Percentiles rank a stretch among this genome's conserved stretches.
Conservation (phyloP, 2,329 filamentous ascomycete species). For the Alternaria postmessia region DNA sequence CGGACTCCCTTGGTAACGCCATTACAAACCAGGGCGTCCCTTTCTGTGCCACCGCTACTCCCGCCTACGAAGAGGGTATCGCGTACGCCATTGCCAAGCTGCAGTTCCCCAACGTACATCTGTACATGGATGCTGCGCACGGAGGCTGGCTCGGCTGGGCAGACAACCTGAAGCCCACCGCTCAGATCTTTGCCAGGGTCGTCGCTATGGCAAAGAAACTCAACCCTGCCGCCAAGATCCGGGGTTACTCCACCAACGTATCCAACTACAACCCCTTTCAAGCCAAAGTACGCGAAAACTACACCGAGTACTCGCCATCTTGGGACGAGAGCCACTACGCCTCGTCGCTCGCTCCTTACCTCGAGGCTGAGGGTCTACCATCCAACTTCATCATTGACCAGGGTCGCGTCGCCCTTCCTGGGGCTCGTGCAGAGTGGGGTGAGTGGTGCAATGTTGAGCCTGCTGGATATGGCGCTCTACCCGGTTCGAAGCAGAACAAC, state of each 20-base stretch:
- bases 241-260: conserved; percentile 39
- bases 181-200: conserved; percentile 36
- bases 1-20: conserved; percentile 39
- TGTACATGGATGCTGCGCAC: conserved; percentile 43
- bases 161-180: conserved; percentile 39
- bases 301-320: conserved; percentile 33
- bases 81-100: conserved; percentile 41
- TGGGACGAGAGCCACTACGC: conserved; percentile 41
- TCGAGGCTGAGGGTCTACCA: conserved; percentile 35
- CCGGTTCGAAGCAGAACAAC: conserved; percentile 30
- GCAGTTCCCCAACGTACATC: conserved; percentile 36
- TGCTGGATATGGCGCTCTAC: conserved; percentile 30
- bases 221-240: conserved; percentile 33
- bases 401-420: conserved; percentile 34
- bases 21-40: conserved; percentile 38
- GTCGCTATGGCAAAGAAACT: conserved; percentile 33
- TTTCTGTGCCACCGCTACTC: conserved; percentile 33
- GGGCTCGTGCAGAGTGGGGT: conserved; percentile 37
- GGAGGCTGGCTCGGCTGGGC: conserved; percentile 43
- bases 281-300: conserved; percentile 34
- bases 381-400: conserved; percentile 42
- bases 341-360: conserved; percentile 26
- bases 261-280: conserved; percentile 41
- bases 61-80: conserved; percentile 41
- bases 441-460: conserved; percentile 42